Conservation (phyloP, 169 alveolate species). For the Plasmodium ovale region DNA sequence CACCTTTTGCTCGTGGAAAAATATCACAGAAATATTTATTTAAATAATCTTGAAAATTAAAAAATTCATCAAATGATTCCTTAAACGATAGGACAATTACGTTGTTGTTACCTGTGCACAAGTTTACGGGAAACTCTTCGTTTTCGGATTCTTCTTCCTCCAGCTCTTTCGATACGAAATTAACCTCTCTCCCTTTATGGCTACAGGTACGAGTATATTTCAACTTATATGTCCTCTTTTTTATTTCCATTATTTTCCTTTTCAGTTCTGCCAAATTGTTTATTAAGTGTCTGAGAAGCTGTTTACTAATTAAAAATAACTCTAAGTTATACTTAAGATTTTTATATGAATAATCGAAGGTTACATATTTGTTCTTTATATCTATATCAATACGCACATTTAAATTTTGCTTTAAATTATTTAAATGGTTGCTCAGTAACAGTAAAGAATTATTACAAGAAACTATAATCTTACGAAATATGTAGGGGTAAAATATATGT, state of each 20-base stretch:
- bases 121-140: not conserved
- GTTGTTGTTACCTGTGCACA: not conserved
- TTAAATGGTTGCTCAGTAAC: slow-evolving; percentile 62
- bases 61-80: slow-evolving; percentile 58
- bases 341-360: slow-evolving; percentile 12
- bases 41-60: slow-evolving; percentile 43
- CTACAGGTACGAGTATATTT: not conserved
- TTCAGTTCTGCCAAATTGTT: slow-evolving; percentile 14
- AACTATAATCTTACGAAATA: slow-evolving; percentile 63
- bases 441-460: slow-evolving; percentile 66
- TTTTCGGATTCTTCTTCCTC: not conserved
- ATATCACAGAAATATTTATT: slow-evolving; percentile 33
- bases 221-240: slow-evolving; percentile 1
- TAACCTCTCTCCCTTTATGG: not conserved
- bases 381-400: slow-evolving; percentile 49
- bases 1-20: not conserved
- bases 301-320: slow-evolving; percentile 39
- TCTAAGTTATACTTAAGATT: slow-evolving; percentile 50
- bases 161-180: not conserved
- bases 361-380: slow-evolving; percentile 13
- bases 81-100: slow-evolving; percentile 31
- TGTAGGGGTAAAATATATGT: slow-evolving; percentile 36
- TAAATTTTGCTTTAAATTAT: slow-evolving; percentile 57
- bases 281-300: slow-evolving; percentile 35
- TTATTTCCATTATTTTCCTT: slow-evolving; percentile 22